Evolutionary conservation across 192 early-diverging fungal genomes (phyloP), one percentile per base, ranked within the genome.

Genomic region (Coemansia sp.): DNA sequence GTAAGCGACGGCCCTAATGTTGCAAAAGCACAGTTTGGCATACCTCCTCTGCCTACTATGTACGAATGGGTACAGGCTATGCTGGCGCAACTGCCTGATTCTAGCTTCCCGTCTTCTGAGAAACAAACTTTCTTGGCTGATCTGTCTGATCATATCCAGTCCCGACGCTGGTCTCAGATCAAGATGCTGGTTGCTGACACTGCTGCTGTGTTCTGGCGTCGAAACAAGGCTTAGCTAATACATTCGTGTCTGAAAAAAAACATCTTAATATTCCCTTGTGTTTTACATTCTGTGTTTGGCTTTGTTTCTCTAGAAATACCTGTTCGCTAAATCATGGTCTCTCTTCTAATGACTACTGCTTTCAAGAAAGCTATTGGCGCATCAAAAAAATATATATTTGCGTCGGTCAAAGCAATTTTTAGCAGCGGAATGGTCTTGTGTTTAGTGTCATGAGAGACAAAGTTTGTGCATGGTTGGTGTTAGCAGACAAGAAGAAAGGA

Each of bases 41-140:
- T 28, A 12, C 70, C 71, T 24, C 70, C 76, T 9, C 41, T 55
- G 57, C n/a, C 71, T 0, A 64, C 60, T 12, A 66, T 69, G 59
- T 69, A 59, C 41, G 73, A 76, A 44, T 81, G 78, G 78, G 61
- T 52, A 49, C 66, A 72, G 59, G 66, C 74, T 2, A 58, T 72
- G 58, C 32, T 81, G 58, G 23, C 64, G 22, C 74, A 81, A 34
- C 31, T 81, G 21, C 78, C 78, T 0, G 78, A 81, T 3, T 49
- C 58, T 30, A 65, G 65, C 54, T 56, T 68, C 27, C 31, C 74
- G 16, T 21, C 65, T 0, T 47, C 56, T 12, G 78, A 81, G 21
- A 72, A 69, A 47, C 69, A 69, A n/a, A 22, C 38, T 23, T 56
- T 81, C 47, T 21, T 76, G 60, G 50, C 59, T 18, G 67, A 64